phyloP scores from a whole-genome alignment of 2,329 filamentous ascomycete species.

The Epichloe hybrida region DNA sequence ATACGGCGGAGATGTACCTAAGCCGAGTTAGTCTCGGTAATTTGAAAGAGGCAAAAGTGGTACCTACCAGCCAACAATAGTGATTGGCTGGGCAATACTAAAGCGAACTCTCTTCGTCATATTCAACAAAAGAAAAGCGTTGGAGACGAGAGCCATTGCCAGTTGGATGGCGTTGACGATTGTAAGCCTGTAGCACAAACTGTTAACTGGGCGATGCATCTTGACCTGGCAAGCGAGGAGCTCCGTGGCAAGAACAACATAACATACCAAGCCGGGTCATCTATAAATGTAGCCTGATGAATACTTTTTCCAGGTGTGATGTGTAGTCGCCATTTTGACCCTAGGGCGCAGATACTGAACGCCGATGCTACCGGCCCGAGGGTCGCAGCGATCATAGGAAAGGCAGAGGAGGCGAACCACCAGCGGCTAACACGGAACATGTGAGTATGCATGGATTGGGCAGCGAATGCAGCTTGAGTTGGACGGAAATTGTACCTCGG shows the following conservation, averaged over 20 bases:
- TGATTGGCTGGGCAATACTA: slow-evolving; percentile 67
- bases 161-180: slow-evolving; percentile 68
- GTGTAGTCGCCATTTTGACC: slow-evolving; percentile 60
- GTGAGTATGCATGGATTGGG: background rate
- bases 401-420: slow-evolving; percentile 51
- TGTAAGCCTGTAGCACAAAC: slow-evolving; percentile 41
- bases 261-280: slow-evolving; percentile 56
- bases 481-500: slow-evolving; percentile 24
- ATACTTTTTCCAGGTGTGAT: slow-evolving; percentile 32
- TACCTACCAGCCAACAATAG: slow-evolving; percentile 64
- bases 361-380: slow-evolving; percentile 78
- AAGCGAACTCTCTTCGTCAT: slow-evolving; percentile 74
- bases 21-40: background rate
- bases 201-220: background rate
- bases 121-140: slow-evolving; percentile 72
- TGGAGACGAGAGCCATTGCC: slow-evolving; percentile 61
- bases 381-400: slow-evolving; percentile 71
- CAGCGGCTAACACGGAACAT: slow-evolving; percentile 32
- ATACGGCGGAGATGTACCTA: slow-evolving; percentile 45
- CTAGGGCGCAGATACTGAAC: slow-evolving; percentile 77
- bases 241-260: background rate
- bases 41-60: background rate
- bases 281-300: slow-evolving; percentile 36
- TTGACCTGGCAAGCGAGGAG: background rate
- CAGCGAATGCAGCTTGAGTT: background rate